A percentile compares a stretch with the other conserved stretches of the same genome.
These are phyloP conservation scores for Pyricularia sp. DNA, from an alignment of 2,329 filamentous ascomycete genomes.

Conservation along the genomic window DNA sequence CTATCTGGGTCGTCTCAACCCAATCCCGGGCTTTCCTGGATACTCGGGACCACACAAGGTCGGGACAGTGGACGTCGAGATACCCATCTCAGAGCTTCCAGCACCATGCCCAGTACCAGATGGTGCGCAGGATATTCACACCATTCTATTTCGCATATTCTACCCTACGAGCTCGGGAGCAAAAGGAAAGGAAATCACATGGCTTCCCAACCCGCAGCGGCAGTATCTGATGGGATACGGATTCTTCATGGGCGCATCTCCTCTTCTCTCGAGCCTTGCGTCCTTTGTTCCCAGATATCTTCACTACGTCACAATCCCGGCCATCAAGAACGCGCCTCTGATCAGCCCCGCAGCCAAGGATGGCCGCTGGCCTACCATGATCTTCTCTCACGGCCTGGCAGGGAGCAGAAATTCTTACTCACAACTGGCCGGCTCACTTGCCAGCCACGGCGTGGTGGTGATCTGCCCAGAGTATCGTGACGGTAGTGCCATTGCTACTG, in stretches of 20 bases:
- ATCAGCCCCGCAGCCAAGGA: slow-evolving; percentile 32
- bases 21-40: slow-evolving; percentile 61
- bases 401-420: slow-evolving; percentile 79
- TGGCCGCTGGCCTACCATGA: slow-evolving; percentile 65
- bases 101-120: slow-evolving; percentile 44
- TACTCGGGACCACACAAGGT: slow-evolving; percentile 74
- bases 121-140: slow-evolving; percentile 51
- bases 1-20: slow-evolving; percentile 49
- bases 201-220: slow-evolving; percentile 70
- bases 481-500: slow-evolving; percentile 66
- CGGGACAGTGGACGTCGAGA: slow-evolving; percentile 71
- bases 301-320: slow-evolving; percentile 65
- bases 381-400: slow-evolving; percentile 81
- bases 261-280: slow-evolving; percentile 46
- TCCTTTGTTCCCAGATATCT: slow-evolving; percentile 62
- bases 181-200: slow-evolving; percentile 53
- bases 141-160: slow-evolving; percentile 73
- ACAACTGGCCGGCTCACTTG: slow-evolving; percentile 68
- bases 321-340: slow-evolving; percentile 60
- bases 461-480: slow-evolving; percentile 78
- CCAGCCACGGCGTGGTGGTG: slow-evolving; percentile 73
- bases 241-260: slow-evolving; percentile 60
- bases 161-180: slow-evolving; percentile 57
- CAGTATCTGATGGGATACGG: slow-evolving; percentile 68
- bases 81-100: slow-evolving; percentile 53